phyloP scores from a whole-genome alignment of 1,284 basidiomycete genomes.

The Moesziomyces parantarcticus region DNA sequence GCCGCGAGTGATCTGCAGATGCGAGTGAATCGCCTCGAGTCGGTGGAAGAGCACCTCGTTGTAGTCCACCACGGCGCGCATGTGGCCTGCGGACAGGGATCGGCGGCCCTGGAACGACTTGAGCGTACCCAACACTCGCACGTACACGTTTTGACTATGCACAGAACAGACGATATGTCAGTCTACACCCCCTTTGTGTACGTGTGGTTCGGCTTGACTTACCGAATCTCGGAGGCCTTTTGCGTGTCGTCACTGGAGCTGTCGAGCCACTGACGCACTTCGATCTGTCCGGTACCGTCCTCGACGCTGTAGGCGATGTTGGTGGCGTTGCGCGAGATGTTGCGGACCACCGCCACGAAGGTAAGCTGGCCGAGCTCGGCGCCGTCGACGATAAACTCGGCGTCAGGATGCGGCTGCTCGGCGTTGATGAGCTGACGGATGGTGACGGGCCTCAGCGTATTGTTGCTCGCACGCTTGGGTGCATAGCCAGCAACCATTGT shows the following conservation, averaged over 20 bases:
- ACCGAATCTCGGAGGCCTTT: slow-evolving; percentile 56
- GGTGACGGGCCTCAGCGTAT: slow-evolving; percentile 81
- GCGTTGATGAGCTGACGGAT: slow-evolving; percentile 82
- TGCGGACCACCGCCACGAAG: slow-evolving; percentile 83
- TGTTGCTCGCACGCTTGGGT: slow-evolving; percentile 50
- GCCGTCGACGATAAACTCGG: slow-evolving; percentile 86
- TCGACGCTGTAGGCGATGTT: slow-evolving; percentile 84
- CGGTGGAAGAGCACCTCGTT: slow-evolving; percentile 87
- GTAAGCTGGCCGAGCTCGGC: slow-evolving; percentile 82
- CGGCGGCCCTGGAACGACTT: slow-evolving; percentile 86
- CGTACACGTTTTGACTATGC: slow-evolving; percentile 78
- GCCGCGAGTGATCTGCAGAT: slow-evolving; percentile 53
- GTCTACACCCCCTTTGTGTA: neutral
- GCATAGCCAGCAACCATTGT: slow-evolving; percentile 7
- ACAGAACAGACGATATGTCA: slow-evolving; percentile 4
- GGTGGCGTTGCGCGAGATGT: slow-evolving; percentile 79
- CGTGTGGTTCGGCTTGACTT: slow-evolving; percentile 7
- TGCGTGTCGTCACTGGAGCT: slow-evolving; percentile 72
- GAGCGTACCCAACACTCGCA: slow-evolving; percentile 88
- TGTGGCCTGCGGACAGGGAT: slow-evolving; percentile 73
- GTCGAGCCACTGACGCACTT: slow-evolving; percentile 90
- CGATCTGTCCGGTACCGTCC: slow-evolving; percentile 88
- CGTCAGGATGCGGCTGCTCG: slow-evolving; percentile 84
- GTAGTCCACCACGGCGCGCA: slow-evolving; percentile 73
- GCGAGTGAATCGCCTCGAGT: slow-evolving; percentile 72